Percentiles rank a stretch among this genome's conserved stretches.
Evolutionary conservation across 495 filamentous ascomycete species (phyloP).

Genomic region (Opeltia flavorubescens): DNA sequence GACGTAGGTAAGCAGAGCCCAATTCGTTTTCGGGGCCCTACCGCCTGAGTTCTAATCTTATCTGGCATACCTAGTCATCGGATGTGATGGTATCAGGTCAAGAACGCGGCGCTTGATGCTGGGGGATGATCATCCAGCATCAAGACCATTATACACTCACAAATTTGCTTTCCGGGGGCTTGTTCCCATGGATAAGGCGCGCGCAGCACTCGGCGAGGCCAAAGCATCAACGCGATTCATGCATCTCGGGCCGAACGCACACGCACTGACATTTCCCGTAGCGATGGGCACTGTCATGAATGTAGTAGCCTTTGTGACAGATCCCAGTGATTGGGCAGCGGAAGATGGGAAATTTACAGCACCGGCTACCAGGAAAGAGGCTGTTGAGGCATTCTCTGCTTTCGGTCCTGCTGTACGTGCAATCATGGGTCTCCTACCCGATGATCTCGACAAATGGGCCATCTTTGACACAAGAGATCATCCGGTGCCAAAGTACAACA

Average conservation of each 20-base stretch:
- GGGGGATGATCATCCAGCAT: conserved; percentile 18
- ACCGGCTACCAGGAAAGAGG: conserved; percentile 36
- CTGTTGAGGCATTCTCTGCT: conserved; percentile 36
- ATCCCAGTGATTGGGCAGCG: too few species aligned
- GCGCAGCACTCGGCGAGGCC: conserved; percentile 36
- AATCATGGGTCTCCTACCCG: conserved; percentile 34
- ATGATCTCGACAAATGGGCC: conserved; percentile 43
- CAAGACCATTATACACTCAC: conserved; percentile 28
- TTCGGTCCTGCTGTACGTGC: conserved; percentile 37
- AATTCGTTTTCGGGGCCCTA: too few species aligned
- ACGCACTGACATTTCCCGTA: conserved; percentile 53
- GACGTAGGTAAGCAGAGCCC: too few species aligned
- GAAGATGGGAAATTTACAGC: too few species aligned
- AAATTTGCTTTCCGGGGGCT: conserved; percentile 45
- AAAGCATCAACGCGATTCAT: conserved; percentile 35
- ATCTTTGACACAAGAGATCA: conserved; percentile 54
- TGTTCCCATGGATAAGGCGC: conserved; percentile 45
- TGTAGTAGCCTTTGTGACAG: conserved; percentile 44
- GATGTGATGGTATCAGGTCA: conserved; percentile 45
- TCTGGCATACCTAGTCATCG: conserved; percentile 34
- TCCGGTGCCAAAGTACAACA: conserved; percentile 38
- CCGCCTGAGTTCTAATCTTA: conserved; percentile 13
- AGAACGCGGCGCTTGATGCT: conserved; percentile 32
- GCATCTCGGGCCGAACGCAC: conserved; percentile 43
- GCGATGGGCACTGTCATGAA: conserved; percentile 50